Conservation (phyloP, 306 rosid species). For the Cucumis sativus region Cucumber_9930_V3 NC_026657.2:713001-713500, state of each 20-base stretch:
- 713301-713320: slow-evolving; percentile 99
- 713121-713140: slow-evolving; percentile 89
- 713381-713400: background rate
- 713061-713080: slow-evolving; percentile 97
- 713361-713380: background rate
- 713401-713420: background rate
- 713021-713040: slow-evolving; percentile 99
- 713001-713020: slow-evolving; percentile 93
- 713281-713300: slow-evolving; percentile 82
- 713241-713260: slow-evolving; percentile 9
- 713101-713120: slow-evolving; percentile 73
- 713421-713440: background rate
- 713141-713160: slow-evolving; percentile 76
- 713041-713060: slow-evolving; percentile 99
- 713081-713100: slow-evolving; percentile 82
- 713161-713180: slow-evolving; percentile 92
- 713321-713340: slow-evolving; percentile 72
- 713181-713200: slow-evolving; percentile 91
- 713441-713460: background rate
- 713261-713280: slow-evolving; percentile 91
- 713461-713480: background rate
- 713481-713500: background rate
- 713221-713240: slow-evolving; percentile 11
- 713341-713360: background rate
- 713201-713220: slow-evolving; percentile 11